Conservation (phyloP, 495 filamentous ascomycete species). For the Aspergillus haitiensis region DNA sequence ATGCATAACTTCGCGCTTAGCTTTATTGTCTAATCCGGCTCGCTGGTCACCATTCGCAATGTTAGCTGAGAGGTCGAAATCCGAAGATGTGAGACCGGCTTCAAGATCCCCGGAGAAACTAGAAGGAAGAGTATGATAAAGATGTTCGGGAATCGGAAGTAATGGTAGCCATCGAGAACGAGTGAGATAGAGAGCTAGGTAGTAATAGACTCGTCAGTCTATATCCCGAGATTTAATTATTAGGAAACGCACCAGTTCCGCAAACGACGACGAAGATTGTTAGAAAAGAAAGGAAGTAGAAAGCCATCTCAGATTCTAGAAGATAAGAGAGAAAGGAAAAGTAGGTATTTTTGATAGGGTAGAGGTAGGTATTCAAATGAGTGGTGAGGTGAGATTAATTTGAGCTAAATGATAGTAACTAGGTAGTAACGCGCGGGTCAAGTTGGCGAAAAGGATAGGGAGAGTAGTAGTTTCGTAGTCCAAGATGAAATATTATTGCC, state of each 20-base stretch:
- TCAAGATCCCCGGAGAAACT: slow-evolving; percentile 80
- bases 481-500: no score
- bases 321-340: neutral
- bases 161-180: slow-evolving; percentile 72
- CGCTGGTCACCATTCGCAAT: slow-evolving; percentile 72
- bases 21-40: slow-evolving; percentile 73
- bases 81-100: slow-evolving; percentile 74
- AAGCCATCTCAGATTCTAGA: slow-evolving; percentile 50
- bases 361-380: slow-evolving; percentile 3
- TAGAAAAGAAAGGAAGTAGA: slow-evolving; percentile 75
- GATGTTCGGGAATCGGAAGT: slow-evolving; percentile 57
- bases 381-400: neutral
- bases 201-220: slow-evolving; percentile 16
- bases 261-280: slow-evolving; percentile 62
- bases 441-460: no score
- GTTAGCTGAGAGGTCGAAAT: slow-evolving; percentile 80
- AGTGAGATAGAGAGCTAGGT: slow-evolving; percentile 70
- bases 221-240: neutral
- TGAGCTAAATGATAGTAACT: neutral
- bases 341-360: slow-evolving; percentile 5
- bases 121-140: slow-evolving; percentile 72
- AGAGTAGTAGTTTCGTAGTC: no score
- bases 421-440: no score
- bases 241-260: slow-evolving; percentile 53
- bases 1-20: slow-evolving; percentile 74